Evolutionary conservation across 192 early-diverging fungal genomes (phyloP).

Genomic region (Gryganskiella cystojenkinii): DNA sequence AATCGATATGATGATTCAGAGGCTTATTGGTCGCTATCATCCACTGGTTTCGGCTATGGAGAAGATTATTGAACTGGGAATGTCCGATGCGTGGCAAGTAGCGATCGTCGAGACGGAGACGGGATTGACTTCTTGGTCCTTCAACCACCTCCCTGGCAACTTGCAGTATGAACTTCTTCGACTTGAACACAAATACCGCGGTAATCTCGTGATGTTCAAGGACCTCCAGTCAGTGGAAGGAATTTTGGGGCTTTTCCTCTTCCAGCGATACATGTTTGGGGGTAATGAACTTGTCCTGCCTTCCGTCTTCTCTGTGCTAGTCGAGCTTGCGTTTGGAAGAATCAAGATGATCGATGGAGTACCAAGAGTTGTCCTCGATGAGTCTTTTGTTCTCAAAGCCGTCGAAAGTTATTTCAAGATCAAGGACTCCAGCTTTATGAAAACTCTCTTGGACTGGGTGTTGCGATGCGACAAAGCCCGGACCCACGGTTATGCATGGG

Average conservation of each 20-base stretch:
- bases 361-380: slow-evolving; percentile 11
- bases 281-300: slow-evolving; percentile 4
- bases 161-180: not conserved
- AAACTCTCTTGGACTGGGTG: not conserved
- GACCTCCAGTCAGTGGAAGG: slow-evolving; percentile 7
- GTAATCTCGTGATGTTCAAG: not conserved
- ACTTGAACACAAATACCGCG: not conserved
- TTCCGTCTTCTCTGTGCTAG: not conserved
- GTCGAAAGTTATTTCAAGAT: slow-evolving; percentile 20
- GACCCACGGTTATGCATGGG: slow-evolving; percentile 10
- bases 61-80: not conserved
- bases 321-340: slow-evolving; percentile 14
- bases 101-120: slow-evolving; percentile 9
- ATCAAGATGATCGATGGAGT: slow-evolving; percentile 16
- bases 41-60: not conserved
- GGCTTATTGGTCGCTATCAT: slow-evolving; percentile 6
- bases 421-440: slow-evolving; percentile 11
- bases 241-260: slow-evolving; percentile 8
- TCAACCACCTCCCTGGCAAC: not conserved
- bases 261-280: slow-evolving; percentile 27
- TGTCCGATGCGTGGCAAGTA: not conserved
- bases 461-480: slow-evolving; percentile 4
- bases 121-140: slow-evolving; percentile 1
- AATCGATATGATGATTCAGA: slow-evolving; percentile 8
- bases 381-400: slow-evolving; percentile 15